These are phyloP conservation scores for Deinandra increscens DNA, from an alignment of 129 eudicot species.

Conservation along the genomic window DNA sequence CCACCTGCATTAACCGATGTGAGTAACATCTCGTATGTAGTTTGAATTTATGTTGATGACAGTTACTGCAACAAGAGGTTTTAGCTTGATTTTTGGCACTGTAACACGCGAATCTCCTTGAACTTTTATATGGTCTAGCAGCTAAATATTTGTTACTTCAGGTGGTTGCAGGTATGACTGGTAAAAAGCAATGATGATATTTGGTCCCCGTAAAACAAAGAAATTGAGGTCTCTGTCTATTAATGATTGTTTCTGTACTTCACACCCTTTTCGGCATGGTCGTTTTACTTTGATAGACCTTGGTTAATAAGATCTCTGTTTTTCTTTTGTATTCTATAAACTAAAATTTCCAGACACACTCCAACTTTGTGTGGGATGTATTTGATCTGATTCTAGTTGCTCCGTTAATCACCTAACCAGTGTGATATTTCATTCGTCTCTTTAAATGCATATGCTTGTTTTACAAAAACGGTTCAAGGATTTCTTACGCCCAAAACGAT, in stretches of 20 bases:
- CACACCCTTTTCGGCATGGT: not conserved
- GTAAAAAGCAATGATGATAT: conserved; percentile 46
- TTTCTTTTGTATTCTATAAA: not conserved
- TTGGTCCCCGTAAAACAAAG: conserved; percentile 16
- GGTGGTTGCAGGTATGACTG: conserved; percentile 73
- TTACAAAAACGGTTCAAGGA: not conserved
- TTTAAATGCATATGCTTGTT: not conserved
- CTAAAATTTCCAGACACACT: not conserved
- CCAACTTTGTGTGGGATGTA: not conserved
- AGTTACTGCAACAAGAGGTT: not conserved
- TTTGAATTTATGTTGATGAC: not conserved
- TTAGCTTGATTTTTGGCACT: not conserved
- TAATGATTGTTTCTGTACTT: conserved; percentile 27
- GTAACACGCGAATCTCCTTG: not conserved
- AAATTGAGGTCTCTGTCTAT: conserved; percentile 8
- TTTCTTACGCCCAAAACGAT: no score
- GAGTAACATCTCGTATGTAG: conserved; percentile 32
- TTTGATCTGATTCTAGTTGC: no score
- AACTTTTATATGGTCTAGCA: not conserved
- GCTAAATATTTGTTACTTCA: conserved; percentile 15
- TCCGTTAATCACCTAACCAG: no score
- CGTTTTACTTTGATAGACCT: conserved; percentile 14
- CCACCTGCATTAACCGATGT: conserved; percentile 76
- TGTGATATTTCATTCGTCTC: not conserved
- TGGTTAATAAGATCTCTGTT: conserved; percentile 30